Conservation (phyloP, 805 yeast genomes). For the Saccharomycopsis lassenensis region DNA sequence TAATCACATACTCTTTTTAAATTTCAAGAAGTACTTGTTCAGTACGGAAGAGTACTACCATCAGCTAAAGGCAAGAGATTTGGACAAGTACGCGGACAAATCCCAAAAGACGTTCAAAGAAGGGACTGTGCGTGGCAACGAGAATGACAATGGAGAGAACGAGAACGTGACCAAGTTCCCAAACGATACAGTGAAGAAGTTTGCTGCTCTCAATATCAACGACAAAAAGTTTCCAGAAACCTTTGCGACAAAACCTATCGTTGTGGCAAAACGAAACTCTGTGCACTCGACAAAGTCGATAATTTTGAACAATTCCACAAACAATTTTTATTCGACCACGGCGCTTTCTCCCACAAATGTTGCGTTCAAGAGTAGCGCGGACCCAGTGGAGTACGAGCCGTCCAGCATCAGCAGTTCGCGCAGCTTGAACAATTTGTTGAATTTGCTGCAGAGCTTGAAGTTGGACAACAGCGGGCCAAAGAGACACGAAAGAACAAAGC, state of each 20-base stretch:
- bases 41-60: conserved; percentile 16
- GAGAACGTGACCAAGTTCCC: neutral
- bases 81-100: conserved; percentile 2
- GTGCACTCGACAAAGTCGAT: neutral
- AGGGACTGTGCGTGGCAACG: neutral
- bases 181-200: neutral
- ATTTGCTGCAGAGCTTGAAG: conserved; percentile 12
- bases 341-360: conserved; percentile 14
- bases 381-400: neutral
- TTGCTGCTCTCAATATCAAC: neutral
- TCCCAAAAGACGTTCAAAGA: neutral
- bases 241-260: conserved; percentile 14
- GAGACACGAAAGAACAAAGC: conserved; percentile 14
- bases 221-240: conserved; percentile 14
- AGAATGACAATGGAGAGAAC: neutral
- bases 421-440: conserved; percentile 16
- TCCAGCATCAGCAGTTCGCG: neutral
- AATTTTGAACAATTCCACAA: conserved; percentile 2
- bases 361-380: neutral
- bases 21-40: conserved; percentile 16
- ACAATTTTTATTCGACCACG: conserved; percentile 1
- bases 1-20: conserved; percentile 8
- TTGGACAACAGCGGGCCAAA: conserved; percentile 1
- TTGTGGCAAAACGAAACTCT: conserved; percentile 3
- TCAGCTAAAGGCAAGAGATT: conserved; percentile 12